Evolutionary conservation across 345 rosid species (phyloP), one percentile per base, ranked within the genome.

Genomic region (Alliaria petiolata): DNA sequence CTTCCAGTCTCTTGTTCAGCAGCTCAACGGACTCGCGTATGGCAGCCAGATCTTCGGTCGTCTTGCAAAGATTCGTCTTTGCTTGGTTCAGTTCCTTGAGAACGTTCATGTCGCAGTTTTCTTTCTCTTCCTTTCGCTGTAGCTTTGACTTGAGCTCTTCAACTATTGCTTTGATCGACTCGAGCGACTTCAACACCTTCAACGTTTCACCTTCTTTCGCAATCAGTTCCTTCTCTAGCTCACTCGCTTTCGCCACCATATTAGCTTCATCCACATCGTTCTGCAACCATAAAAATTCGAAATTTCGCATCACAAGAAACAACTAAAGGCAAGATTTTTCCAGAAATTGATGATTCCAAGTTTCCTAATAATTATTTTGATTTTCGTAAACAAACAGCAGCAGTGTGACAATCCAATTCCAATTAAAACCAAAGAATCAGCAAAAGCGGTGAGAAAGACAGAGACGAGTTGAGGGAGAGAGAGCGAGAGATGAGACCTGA

Each of bases 11-110:
- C 84, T 83, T 86, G 80, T 85, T 86, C 4, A 86, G 81, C 4
- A 78, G 11, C 44, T 86, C 90, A 38, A 87, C 93, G 17, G 96
- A 89, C 45, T 81, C 80, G 1, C 97, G 90, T 35, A 89, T 84
- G 31, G 76, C 87, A 47, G 91, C 80, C 11, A 95, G 91, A 83
- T 88, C 91, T 77, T 60, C 71, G 16, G 95, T 95, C 25, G 97
- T 91, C 75, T 80, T 88, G 39, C 84, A 83, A 50, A 95, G 91
- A 68, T 85, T 86, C 82, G 84, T 43, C 85, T 95, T 89, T 0
- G 97, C 99, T 72, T 89, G 93, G 69, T 83, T 84, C 80, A 91
- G 39, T 56, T 93, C 98, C 83, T 79, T 60, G 26, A 89, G 70
- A 43, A 87, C 64, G 26, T 59, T 52, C 42, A 14, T 44, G 26